Base-by-base conservation (phyloP, 352 stramenopile genomes). In the Pseudoperonospora humuli region DNA sequence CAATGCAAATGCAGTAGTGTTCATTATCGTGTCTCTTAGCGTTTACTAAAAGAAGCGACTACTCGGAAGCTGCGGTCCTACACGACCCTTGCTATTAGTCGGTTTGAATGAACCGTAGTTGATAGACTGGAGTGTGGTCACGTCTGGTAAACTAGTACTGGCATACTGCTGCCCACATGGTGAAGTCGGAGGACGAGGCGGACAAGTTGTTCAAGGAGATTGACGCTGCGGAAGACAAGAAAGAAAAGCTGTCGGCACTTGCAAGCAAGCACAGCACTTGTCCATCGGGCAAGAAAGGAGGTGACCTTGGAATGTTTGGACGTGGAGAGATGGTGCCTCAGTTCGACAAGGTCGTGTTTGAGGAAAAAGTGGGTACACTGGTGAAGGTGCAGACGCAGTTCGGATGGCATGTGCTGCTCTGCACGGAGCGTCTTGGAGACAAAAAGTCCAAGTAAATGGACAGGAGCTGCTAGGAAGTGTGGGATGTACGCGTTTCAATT, bases 401-500 rank as follows among this genome's bases (percentile, higher is more conserved):
- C 57, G 76, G 76, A 8, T 89, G 68, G 69, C 76, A 89, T 42
- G 58, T 89, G 42, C 47, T 89, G 38, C 64, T 89, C 50, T 86
- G 75, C 50, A 76, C 64, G 14, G 62, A 84, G 44, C 71, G 76
- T 36, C 64, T 70, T 13, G 75, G 66, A 28, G 53, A 76, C 38
- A 69, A 70, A 39, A 65, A 71, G 41, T 47, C 52, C 52, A 61
- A 61, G 39, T 61, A 61, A 27, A 40, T 11, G 6, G 14, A n/a
- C n/a, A n/a, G n/a, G n/a, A n/a, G n/a, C n/a, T n/a, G n/a, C n/a
- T n/a, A n/a, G n/a, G n/a, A n/a, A n/a, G n/a, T n/a, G n/a, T n/a
- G n/a, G n/a, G n/a, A n/a, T n/a, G n/a, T n/a, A n/a, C n/a, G n/a
- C n/a, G n/a, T n/a, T n/a, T n/a, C n/a, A n/a, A n/a, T n/a, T n/a